phyloP scores from a whole-genome alignment of 2,329 filamentous ascomycete genomes.

The Fusarium sp. region DNA sequence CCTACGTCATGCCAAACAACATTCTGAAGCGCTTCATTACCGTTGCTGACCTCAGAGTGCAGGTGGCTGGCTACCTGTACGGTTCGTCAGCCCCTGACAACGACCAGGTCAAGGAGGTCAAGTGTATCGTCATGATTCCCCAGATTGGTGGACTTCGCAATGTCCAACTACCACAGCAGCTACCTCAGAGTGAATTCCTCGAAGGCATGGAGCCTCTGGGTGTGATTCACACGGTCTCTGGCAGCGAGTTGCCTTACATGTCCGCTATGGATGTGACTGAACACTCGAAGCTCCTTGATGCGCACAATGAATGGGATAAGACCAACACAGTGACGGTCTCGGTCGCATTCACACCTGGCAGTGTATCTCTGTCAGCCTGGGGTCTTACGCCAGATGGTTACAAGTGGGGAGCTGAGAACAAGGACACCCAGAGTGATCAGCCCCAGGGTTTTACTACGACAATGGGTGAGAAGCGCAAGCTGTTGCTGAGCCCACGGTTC shows the following conservation, averaged over 20 bases:
- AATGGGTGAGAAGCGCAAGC: constrained; percentile 95
- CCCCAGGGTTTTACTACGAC: constrained; percentile 91
- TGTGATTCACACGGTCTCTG: constrained; percentile 93
- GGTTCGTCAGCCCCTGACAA: constrained; percentile 93
- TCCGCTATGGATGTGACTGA: constrained; percentile 93
- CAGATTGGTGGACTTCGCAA: constrained; percentile 95
- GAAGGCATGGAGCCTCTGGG: constrained; percentile 89
- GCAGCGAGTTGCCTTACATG: constrained; percentile 97
- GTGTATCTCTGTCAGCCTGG: constrained; percentile 94
- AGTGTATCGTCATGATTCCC: constrained; percentile 96
- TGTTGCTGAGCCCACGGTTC: constrained; percentile 92
- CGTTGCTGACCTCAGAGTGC: constrained; percentile 93
- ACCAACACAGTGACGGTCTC: constrained; percentile 94
- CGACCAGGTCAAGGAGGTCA: constrained; percentile 95
- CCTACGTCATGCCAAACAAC: constrained; percentile 99
- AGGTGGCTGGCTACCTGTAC: constrained; percentile 96
- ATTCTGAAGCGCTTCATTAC: constrained; percentile 98
- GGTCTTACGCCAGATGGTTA: constrained; percentile 90
- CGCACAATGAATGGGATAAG: constrained; percentile 73
- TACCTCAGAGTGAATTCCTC: constrained; percentile 93
- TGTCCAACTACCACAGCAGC: constrained; percentile 87
- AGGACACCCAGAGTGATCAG: constrained; percentile 90
- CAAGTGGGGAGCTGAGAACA: constrained; percentile 97
- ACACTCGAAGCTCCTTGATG: constrained; percentile 88
- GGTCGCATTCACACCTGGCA: constrained; percentile 95